Conservation (phyloP, 176 grass and related monocot genomes). For the Guadua angustifolia region DNA sequence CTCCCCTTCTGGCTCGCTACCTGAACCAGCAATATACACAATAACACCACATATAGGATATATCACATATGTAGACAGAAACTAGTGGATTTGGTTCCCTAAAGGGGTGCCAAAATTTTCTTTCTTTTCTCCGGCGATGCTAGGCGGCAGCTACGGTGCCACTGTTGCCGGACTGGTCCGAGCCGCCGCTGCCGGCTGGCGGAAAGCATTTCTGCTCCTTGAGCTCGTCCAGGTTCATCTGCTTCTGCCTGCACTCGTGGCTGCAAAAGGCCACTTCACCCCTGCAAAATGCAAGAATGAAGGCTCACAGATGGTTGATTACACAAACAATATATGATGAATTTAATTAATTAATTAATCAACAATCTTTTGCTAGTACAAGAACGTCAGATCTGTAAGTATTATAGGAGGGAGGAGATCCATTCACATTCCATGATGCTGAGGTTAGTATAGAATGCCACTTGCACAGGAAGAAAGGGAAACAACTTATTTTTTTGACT, state of each 20-base stretch:
- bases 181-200: constrained; percentile 12
- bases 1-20: constrained; percentile 19
- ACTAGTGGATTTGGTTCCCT: constrained; percentile 50
- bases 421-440: constrained; percentile 33
- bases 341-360: background rate
- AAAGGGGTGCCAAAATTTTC: constrained; percentile 35
- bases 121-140: background rate
- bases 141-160: constrained; percentile 66
- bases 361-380: background rate
- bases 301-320: constrained; percentile 22
- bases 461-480: constrained; percentile 40
- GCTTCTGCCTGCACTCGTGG: constrained; percentile 73
- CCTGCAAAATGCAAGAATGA: constrained; percentile 45
- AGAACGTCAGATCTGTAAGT: constrained; percentile 20
- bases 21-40: constrained; percentile 47
- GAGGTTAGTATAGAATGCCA: constrained; percentile 19
- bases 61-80: constrained; percentile 42
- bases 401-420: constrained; percentile 31
- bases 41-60: constrained; percentile 45
- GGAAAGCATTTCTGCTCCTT: constrained; percentile 59
- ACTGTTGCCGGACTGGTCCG: constrained; percentile 60
- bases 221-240: constrained; percentile 81
- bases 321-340: background rate
- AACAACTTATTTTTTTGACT: background rate
- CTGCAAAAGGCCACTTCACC: constrained; percentile 92